Evolutionary conservation across 2,329 filamentous ascomycete genomes (phyloP).

Genomic region (Didymosphaeria variabile): DNA sequence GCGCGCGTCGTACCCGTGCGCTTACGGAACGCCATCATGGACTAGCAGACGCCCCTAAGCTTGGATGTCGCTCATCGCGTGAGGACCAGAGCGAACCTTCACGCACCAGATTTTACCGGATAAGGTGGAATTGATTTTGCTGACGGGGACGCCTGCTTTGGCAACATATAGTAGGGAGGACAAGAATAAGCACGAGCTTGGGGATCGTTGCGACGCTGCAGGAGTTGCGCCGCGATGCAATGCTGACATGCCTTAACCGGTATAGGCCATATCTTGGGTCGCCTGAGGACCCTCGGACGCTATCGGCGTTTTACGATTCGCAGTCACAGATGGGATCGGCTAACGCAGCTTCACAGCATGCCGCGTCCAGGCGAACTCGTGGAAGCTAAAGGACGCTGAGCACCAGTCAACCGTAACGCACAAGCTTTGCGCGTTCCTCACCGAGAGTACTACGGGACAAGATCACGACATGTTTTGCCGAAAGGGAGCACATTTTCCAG

Average conservation of each 20-base stretch:
- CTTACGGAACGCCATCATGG: conserved; percentile 6
- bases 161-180: not conserved
- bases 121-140: not conserved
- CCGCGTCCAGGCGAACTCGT: not conserved
- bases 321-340: not conserved
- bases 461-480: not conserved
- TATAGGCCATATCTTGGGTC: not conserved
- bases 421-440: not conserved
- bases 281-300: not conserved
- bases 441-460: not conserved
- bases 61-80: not conserved
- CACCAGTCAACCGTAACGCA: not conserved
- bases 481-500: not conserved
- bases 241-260: not conserved
- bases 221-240: not conserved
- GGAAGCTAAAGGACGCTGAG: not conserved
- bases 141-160: not conserved
- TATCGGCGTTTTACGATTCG: not conserved
- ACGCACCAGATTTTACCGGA: not conserved
- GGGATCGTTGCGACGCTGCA: not conserved
- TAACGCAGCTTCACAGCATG: not conserved
- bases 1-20: conserved; percentile 5
- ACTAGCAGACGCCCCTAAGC: not conserved
- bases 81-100: not conserved
- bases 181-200: not conserved